These are phyloP conservation scores for Thalassiosira livingstoniorum DNA, from an alignment of 352 stramenopile genomes.

Conservation along the genomic window DNA sequence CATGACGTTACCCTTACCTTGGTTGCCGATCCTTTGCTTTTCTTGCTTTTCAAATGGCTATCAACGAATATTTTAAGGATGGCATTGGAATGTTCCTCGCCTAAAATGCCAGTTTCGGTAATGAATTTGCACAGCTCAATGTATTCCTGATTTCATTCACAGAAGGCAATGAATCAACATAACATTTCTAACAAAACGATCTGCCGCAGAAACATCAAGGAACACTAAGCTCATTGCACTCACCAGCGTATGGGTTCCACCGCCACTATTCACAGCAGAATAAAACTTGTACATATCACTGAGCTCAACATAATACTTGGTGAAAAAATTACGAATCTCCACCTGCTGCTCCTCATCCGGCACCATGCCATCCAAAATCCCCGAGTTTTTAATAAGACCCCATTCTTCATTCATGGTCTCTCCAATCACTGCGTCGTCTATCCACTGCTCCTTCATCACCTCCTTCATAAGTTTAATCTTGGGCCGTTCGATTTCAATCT, in stretches of 20 bases:
- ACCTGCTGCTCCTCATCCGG: constrained; percentile 24
- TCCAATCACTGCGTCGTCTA: constrained; percentile 15
- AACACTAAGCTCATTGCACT: no score
- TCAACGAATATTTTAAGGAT: constrained; percentile 47
- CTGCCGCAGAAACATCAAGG: not conserved
- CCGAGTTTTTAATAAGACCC: constrained; percentile 23
- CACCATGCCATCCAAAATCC: constrained; percentile 33
- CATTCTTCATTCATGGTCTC: constrained; percentile 33
- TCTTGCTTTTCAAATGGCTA: constrained; percentile 22
- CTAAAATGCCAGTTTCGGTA: constrained; percentile 42
- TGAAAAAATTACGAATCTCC: constrained; percentile 37
- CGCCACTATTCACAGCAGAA: constrained; percentile 36
- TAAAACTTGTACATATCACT: constrained; percentile 46
- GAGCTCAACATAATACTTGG: constrained; percentile 28
- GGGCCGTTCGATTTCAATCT: constrained; percentile 31
- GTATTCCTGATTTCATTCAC: constrained; percentile 3
- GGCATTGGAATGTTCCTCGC: constrained; percentile 42
- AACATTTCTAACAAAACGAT: not conserved
- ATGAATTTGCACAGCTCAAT: constrained; percentile 53
- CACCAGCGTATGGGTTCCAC: constrained; percentile 31
- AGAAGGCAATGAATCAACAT: not conserved
- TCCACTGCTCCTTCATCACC: constrained; percentile 31
- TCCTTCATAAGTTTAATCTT: constrained; percentile 26
- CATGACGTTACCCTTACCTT: no score
- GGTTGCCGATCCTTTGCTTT: not conserved